Percentiles rank a stretch among this genome's conserved stretches.
Evolutionary conservation across 139 green algal genomes (phyloP).

Genomic region (Astrephomene gubernaculifera): DNA sequence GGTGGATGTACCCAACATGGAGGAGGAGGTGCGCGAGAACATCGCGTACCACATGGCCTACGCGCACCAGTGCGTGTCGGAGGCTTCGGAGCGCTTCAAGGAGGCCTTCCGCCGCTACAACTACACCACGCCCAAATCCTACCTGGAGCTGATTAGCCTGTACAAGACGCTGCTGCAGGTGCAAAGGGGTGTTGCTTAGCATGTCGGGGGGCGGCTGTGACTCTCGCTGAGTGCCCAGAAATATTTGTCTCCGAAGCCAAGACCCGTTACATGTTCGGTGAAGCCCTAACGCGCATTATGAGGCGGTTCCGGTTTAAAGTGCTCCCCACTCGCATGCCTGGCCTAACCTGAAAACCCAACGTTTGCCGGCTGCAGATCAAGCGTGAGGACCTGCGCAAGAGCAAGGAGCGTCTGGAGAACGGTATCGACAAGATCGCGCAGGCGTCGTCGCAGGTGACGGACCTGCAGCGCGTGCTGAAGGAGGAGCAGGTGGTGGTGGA

Average conservation of each 20-base stretch:
- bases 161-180: constrained; percentile 85
- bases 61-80: not conserved
- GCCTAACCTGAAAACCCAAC: too few species aligned
- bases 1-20: constrained; percentile 75
- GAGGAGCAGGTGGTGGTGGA: constrained; percentile 92
- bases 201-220: too few species aligned
- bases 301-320: too few species aligned
- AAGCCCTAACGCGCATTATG: too few species aligned
- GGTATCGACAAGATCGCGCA: constrained; percentile 90
- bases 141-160: constrained; percentile 92
- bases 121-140: constrained; percentile 94
- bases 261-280: too few species aligned
- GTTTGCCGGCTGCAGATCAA: too few species aligned
- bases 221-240: too few species aligned
- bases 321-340: too few species aligned
- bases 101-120: constrained; percentile 81
- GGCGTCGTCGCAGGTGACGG: constrained; percentile 83
- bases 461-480: too few species aligned
- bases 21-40: constrained; percentile 70
- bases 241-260: too few species aligned
- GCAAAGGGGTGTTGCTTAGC: too few species aligned
- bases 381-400: constrained; percentile 67
- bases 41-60: constrained; percentile 91
- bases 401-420: constrained; percentile 79
- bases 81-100: constrained; percentile 70